Base-by-base conservation (phyloP, 2,329 filamentous ascomycete species). In the Pyricularia sp. region DNA sequence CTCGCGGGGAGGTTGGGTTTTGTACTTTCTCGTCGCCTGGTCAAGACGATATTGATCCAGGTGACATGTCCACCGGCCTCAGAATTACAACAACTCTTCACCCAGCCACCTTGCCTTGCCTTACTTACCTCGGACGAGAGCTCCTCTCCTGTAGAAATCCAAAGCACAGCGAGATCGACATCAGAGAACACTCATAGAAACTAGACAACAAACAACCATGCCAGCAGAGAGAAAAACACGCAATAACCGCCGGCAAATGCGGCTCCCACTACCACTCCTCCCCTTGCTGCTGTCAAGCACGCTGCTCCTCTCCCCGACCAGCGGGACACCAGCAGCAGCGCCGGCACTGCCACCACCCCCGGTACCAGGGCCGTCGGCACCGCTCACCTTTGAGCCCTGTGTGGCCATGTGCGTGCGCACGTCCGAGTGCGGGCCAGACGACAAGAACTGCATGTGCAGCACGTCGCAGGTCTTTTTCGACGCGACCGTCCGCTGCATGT, bases 381-480 rank as follows among this genome's bases (percentile, higher is more conserved):
- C 66, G 10, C 64, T 71, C 36, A 36, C 66, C 33, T 73, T 72
- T 55, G 26, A 55, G 2, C 68, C 67, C 28, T 73, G 72, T 65
- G 64, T 73, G 17, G 69, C 65, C 64, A 14, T 59, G 64, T 73
- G 72, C 61, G 31, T 73, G 28, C 36, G 25, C 58, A 14, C 64
- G 55, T 70, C 30, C 50, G 71, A 72, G 59, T 73, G 72, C 69
- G 61, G 64, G 61, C 14, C 68, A 17, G 31, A 66, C 58, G 68
- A 68, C 61, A 61, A 64, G 20, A 12, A 61, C 23, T 73, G 72
- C 65, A 68, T 73, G 63, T 73, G 72, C 70, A 17, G 70, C 9
- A 50, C 25, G 2, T 36, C 30, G 4, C 42, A 55, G 1, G 12
- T 14, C n/a, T 71, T 73, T n/a, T 70, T 73, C 12, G 70, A 68